Evolutionary conservation across 495 filamentous ascomycete genomes (phyloP).

Genomic region (Apiosordaria backusii): DNA sequence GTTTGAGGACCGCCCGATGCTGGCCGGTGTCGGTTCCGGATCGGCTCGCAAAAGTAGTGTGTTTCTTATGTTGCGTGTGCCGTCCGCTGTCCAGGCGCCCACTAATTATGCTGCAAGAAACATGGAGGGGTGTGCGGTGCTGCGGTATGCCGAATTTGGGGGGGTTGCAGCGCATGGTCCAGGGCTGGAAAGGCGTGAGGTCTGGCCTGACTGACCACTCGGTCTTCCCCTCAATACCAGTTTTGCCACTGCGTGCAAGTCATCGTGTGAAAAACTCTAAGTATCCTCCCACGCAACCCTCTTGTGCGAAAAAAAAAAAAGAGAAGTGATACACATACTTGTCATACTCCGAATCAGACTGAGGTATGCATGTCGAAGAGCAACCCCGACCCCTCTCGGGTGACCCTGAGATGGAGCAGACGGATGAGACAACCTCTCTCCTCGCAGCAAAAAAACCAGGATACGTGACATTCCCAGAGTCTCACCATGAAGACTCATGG

Average conservation of each 20-base stretch:
- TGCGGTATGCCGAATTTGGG: conserved; percentile 9
- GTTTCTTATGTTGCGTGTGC: neutral
- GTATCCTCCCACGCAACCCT: too few species aligned
- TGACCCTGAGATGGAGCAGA: conserved; percentile 17
- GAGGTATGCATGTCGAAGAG: neutral
- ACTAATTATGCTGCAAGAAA: neutral
- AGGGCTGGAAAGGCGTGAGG: neutral
- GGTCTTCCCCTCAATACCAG: conserved; percentile 1
- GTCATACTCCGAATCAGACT: neutral
- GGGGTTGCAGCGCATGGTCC: neutral
- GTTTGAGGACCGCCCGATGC: neutral
- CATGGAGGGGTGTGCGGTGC: neutral
- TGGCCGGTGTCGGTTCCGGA: neutral
- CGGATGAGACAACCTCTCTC: conserved; percentile 25
- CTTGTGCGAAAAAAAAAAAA: neutral
- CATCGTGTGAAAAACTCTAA: neutral
- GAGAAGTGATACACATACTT: neutral
- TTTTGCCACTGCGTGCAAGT: conserved; percentile 7
- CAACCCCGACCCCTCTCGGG: neutral
- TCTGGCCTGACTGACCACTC: neutral
- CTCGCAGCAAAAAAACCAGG: conserved; percentile 20
- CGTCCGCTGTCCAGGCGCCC: neutral
- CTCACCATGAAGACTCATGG: conserved; percentile 23
- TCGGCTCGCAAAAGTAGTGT: neutral
- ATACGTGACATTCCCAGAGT: conserved; percentile 25